Percentiles rank a stretch among this genome's conserved stretches.
These are phyloP conservation scores for Kodamaea restingae DNA, from an alignment of 805 yeast genomes.

Conservation along the genomic window DNA sequence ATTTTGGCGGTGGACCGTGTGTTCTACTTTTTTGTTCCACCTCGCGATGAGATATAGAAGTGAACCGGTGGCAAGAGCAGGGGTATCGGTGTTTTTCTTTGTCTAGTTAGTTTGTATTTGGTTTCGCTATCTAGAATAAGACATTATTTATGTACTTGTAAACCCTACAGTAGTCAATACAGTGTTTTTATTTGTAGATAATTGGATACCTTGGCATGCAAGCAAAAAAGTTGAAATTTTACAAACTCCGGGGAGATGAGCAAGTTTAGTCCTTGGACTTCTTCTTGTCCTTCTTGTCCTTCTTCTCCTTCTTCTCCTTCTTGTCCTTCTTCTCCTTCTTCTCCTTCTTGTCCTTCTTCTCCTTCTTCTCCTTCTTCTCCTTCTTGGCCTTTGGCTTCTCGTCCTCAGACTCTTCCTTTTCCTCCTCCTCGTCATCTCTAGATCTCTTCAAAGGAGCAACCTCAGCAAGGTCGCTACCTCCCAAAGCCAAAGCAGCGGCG, in stretches of 20 bases:
- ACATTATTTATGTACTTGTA: not conserved
- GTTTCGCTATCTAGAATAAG: not conserved
- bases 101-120: too few species aligned
- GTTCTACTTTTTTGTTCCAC: not conserved
- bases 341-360: constrained; percentile 32
- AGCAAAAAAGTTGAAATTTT: constrained; percentile 18
- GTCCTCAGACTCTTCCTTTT: constrained; percentile 24
- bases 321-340: constrained; percentile 35
- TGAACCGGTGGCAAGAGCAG: too few species aligned
- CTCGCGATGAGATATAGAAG: not conserved
- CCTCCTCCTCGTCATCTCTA: constrained; percentile 18
- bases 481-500: constrained; percentile 78
- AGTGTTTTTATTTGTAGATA: constrained; percentile 8
- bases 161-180: not conserved
- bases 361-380: constrained; percentile 31
- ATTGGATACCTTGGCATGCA: constrained; percentile 22
- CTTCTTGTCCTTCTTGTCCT: constrained; percentile 42
- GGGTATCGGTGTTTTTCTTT: too few species aligned
- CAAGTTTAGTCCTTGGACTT: constrained; percentile 39
- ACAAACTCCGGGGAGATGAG: constrained; percentile 15
- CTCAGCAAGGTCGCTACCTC: constrained; percentile 48
- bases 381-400: constrained; percentile 30
- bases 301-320: constrained; percentile 39
- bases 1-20: constrained; percentile 51
- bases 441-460: constrained; percentile 26